Evolutionary conservation across 306 rosid species (phyloP), one percentile per base, ranked within the genome.

Genomic region (Bauhinia variegata): DNA sequence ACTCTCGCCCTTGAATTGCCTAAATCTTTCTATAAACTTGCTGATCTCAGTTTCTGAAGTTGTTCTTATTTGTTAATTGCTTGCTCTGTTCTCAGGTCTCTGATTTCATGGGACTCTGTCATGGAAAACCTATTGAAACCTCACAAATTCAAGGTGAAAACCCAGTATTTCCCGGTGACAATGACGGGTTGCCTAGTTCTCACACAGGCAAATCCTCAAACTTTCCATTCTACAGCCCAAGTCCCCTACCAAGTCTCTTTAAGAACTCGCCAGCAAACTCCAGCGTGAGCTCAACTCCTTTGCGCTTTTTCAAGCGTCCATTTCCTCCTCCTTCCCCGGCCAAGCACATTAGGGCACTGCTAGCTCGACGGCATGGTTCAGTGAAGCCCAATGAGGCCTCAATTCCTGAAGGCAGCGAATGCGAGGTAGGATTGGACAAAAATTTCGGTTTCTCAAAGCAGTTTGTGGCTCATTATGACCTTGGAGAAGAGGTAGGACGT

Each of bases 281-380:
- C 0, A 85, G 91, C 31, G 88, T 81, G 51, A 78, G 79, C 54
- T 88, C 96, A 36, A 88, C 97, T 0, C 97, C 97, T 36, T 47
- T 83, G 65, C 75, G 87, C 6, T 60, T 88, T 67, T 83, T 84
- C 71, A 83, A 78, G 63, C 82, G 93, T 12, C 96, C 97, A 7
- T 91, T 91, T 48, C 97, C 97, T 1, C 97, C 97, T 31, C 97
- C 97, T 11, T 91, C 97, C 1, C 97, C 97, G 23, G 97, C 96
- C 0, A 91, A 91, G 82, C 97, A 91, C 82, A 91, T 91, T 63
- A 79, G 88, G 51, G 93, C 95, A 4, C 39, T 91, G 68, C 85
- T 91, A 0, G 93, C 96, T 8, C 70, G 96, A 18, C 51, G 97
- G 16, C 96, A 91, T 6, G 96, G 96, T 11, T 82, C 92, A 0